phyloP scores from a whole-genome alignment of 2,329 filamentous ascomycete species.

The Eutypa lata region DNA sequence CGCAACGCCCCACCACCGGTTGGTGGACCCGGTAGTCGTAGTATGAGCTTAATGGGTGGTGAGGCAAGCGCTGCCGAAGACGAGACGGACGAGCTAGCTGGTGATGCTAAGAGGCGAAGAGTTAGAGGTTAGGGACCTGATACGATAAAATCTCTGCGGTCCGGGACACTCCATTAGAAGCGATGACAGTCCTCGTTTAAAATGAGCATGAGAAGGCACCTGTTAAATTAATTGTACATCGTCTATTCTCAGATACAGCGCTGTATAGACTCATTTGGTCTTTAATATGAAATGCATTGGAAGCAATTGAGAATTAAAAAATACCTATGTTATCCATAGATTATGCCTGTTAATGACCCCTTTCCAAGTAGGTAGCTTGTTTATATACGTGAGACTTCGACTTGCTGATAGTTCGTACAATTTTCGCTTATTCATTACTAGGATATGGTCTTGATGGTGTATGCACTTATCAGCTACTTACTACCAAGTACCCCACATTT shows the following conservation, averaged over 20 bases:
- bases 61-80: conserved; percentile 46
- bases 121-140: conserved; percentile 23
- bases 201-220: neutral
- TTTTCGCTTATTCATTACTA: no score
- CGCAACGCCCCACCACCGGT: conserved; percentile 36
- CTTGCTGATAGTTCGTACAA: no score
- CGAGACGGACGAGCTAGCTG: conserved; percentile 42
- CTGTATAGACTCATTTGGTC: no score
- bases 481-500: no score
- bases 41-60: conserved; percentile 31
- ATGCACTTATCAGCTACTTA: no score
- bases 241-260: neutral
- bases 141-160: neutral
- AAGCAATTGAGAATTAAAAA: neutral
- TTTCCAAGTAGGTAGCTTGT: no score
- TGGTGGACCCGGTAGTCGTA: conserved; percentile 24
- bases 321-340: no score
- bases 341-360: no score
- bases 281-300: neutral
- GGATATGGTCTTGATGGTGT: no score
- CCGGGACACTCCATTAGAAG: neutral
- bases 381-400: no score
- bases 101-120: conserved; percentile 35
- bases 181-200: neutral
- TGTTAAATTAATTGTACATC: neutral